Evolutionary conservation across 202 grass and related monocot genomes (phyloP), one percentile per base, ranked within the genome.

Genomic region (Musa balbisiana): DNA sequence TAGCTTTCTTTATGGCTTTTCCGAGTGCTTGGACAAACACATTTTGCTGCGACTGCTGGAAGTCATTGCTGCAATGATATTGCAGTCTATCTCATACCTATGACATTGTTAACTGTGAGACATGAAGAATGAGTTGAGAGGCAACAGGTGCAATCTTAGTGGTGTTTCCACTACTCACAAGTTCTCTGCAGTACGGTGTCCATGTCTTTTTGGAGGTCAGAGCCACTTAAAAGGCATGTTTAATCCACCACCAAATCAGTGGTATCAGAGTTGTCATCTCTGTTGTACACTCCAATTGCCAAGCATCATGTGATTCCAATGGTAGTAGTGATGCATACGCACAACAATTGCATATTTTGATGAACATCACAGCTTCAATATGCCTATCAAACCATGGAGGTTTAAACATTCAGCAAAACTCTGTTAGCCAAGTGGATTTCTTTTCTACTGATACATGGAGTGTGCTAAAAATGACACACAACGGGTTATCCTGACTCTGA

Each of bases 51-150:
- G 3, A 11, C 29, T 10, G 64, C 64, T 67, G 64, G 25, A 43
- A 67, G 64, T 15, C 64, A 67, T 67, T 43, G 64, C 64, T 67
- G 64, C 26, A 25, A 33, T 67, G 64, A 12, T 67, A 11, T 67
- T 67, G 64, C 64, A 67, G 64, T 16, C 64, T 1, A 26, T 13
- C 21, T 13, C 63, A 26, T 14, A n/a, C 10, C 63, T n/a, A 3
- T 25, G 62, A 64, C 33, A 8, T 6, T 43, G 33, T 43, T 43
- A 43, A 43, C 33, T 43, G 33, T 43, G 33, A 6, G 33, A 43
- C 33, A 43, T 64, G 2, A 64, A 64, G 10, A 1, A 24, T 2
- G 10, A 21, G 21, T 22, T 9, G 21, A 64, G 60, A 11, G 21
- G 20, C 62, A 11, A 22, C n/a, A 11, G 19, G n/a, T 15, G 25